Percentiles rank a stretch among this genome's conserved stretches.
Conservation (phyloP, 768 basidiomycete genomes). For the Tulasnella sp. region DNA sequence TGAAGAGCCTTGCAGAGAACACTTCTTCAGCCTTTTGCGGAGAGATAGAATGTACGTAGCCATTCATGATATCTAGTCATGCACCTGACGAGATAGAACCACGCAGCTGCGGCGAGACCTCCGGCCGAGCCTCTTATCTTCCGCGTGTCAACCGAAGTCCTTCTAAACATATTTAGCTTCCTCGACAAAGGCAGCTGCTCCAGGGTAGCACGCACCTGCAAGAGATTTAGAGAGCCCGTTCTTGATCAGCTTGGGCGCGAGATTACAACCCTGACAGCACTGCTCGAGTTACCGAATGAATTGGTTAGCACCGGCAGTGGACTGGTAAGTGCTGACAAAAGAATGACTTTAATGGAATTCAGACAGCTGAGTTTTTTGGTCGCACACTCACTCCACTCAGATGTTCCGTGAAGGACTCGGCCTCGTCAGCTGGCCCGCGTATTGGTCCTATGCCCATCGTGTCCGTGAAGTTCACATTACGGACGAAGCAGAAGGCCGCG, state of each 20-base stretch:
- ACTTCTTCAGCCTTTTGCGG: not conserved
- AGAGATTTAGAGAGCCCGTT: not conserved
- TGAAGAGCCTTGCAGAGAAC: not conserved
- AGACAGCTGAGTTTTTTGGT: not conserved
- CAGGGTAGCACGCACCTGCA: not conserved
- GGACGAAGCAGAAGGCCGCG: not conserved
- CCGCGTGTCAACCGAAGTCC: not conserved
- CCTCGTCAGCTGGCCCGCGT: not conserved
- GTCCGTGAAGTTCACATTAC: not conserved
- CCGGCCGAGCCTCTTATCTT: not conserved
- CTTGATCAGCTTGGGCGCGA: not conserved
- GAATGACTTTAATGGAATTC: not conserved
- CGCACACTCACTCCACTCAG: not conserved
- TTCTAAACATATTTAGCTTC: not conserved
- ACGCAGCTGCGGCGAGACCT: not conserved
- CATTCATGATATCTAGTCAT: not conserved
- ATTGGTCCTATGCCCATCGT: not conserved
- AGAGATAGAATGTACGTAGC: not conserved
- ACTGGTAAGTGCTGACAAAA: no score
- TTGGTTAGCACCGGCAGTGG: not conserved
- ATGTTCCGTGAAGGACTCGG: not conserved
- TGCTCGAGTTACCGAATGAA: not conserved
- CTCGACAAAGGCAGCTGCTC: not conserved
- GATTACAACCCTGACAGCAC: not conserved
- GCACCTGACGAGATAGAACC: not conserved